Base-by-base conservation (phyloP, 768 basidiomycete genomes). In the Flagelloscypha sp. region DNA sequence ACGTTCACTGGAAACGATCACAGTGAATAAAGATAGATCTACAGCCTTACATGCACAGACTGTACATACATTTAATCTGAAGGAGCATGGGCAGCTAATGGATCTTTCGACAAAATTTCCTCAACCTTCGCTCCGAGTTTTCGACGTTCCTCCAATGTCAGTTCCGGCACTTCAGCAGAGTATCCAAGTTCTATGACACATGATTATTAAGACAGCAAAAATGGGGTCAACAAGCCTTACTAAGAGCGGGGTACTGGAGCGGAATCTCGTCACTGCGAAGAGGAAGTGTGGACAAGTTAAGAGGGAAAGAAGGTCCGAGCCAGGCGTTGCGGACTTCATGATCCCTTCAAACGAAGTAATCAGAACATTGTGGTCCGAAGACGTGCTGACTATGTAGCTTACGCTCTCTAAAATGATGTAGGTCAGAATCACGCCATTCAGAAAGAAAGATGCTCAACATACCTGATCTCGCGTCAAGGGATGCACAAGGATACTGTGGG, bases 401-500 rank as follows among this genome's bases (percentile, higher is more conserved):
- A 79, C 77, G 56, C 65, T 54, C 69, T 63, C 76, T 22, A 40
- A 36, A n/a, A 24, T 16, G 19, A 29, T 32, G 34, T 40, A 7
- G 23, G 8, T 11, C 22, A 50, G 32, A 23, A 23, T 19, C 23
- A 12, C 8, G 28, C 16, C 33, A 35, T 23, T 22, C 16, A 19
- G 17, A 4, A 12, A 27, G 9, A 25, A n/a, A 0, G 20, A 15
- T 11, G 13, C 24, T 7, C 18, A 12, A 59, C 75, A 33, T 42
- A 82, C 84, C 64, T 76, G 55, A 47, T 84, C 79, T 21, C 69
- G 66, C 8, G 84, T 86, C 29, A 86, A 55, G 0, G 84, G 84
- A 51, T 86, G 84, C 0, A 86, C 67, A 2, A 86, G 63, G 25
- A 87, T 66, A 44, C 84, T 87, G 35, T n/a, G 19, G 9, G 4